Percentiles rank a stretch among this genome's conserved stretches.
phyloP scores from a whole-genome alignment of 2,329 filamentous ascomycete genomes.

The Ramularia endophylla region DNA sequence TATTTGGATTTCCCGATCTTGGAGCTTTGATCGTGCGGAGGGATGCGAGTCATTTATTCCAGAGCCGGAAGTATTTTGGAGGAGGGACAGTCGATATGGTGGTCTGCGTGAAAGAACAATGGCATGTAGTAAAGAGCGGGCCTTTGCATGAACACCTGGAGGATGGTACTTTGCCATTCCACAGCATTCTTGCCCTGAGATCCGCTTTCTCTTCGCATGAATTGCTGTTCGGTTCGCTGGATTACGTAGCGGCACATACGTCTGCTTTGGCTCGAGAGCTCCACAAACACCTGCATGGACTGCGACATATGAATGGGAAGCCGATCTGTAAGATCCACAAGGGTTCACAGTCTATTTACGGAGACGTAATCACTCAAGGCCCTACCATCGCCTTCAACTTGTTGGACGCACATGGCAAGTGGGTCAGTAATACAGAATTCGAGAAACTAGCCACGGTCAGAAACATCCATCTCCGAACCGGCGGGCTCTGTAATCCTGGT shows the following conservation, averaged over 20 bases:
- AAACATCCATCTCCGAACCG: slow-evolving; percentile 78
- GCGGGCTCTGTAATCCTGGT: slow-evolving; percentile 87
- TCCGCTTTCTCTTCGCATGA: slow-evolving; percentile 65
- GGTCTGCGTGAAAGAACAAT: slow-evolving; percentile 62
- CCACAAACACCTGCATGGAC: slow-evolving; percentile 48
- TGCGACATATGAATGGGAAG: slow-evolving; percentile 65
- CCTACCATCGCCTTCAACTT: slow-evolving; percentile 83
- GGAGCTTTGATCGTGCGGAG: slow-evolving; percentile 79
- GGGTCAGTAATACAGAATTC: slow-evolving; percentile 76
- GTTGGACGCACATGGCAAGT: slow-evolving; percentile 59
- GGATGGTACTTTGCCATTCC: slow-evolving; percentile 85
- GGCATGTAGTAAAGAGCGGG: slow-evolving; percentile 71
- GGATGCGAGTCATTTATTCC: slow-evolving; percentile 55
- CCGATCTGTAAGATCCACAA: slow-evolving; percentile 63
- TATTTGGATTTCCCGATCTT: slow-evolving; percentile 94
- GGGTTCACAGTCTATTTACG: slow-evolving; percentile 8
- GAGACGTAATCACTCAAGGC: slow-evolving; percentile 46
- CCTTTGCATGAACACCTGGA: slow-evolving; percentile 76
- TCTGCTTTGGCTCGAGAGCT: slow-evolving; percentile 57
- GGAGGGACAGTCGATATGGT: slow-evolving; percentile 94
- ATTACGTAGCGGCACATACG: slow-evolving; percentile 64
- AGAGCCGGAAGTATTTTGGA: slow-evolving; percentile 74
- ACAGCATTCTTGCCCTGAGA: slow-evolving; percentile 79
- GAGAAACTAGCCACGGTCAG: slow-evolving; percentile 78
- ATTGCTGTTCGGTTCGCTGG: slow-evolving; percentile 63